Percentiles rank a stretch among this genome's conserved stretches.
phyloP scores from a whole-genome alignment of 306 rosid species.

The barrel medic (Medicago truncatula) region MtrunA17r5.0-ANR NC_053047.1:5422001-5422500 shows the following conservation, averaged over 20 bases:
- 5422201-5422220: not conserved
- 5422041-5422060: not conserved
- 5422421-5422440: too few relatives aligned
- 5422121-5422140: constrained; percentile 52
- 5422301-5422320: constrained; percentile 31
- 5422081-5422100: constrained; percentile 45
- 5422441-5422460: too few relatives aligned
- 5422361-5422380: not conserved
- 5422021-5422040: not conserved
- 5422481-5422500: too few relatives aligned
- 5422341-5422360: not conserved
- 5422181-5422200: constrained; percentile 23
- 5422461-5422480: too few relatives aligned
- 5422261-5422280: not conserved
- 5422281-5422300: constrained; percentile 9
- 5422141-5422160: constrained; percentile 35
- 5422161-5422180: constrained; percentile 33
- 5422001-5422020: constrained; percentile 30
- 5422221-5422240: constrained; percentile 26
- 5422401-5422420: too few relatives aligned
- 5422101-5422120: constrained; percentile 37
- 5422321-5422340: not conserved
- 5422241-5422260: not conserved
- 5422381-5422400: not conserved
- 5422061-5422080: constrained; percentile 41